Base-by-base conservation (phyloP, 768 basidiomycete species). In the Suillus variegatus region DNA sequence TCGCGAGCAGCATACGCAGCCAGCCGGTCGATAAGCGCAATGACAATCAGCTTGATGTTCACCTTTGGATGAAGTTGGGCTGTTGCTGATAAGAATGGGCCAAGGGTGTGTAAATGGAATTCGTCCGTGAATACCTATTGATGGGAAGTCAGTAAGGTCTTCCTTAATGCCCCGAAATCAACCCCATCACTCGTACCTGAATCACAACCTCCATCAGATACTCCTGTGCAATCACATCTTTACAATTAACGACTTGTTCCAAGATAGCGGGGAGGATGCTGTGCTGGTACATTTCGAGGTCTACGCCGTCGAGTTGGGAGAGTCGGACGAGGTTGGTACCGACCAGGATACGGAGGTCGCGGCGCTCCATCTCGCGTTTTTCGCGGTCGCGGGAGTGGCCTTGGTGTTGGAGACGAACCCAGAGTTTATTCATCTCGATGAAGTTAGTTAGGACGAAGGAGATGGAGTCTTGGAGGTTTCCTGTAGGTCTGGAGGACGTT, bases 121-220 rank as follows among this genome's bases (percentile, higher is more conserved):
- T 99, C 97, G 77, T 99, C 96, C 13, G 97, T 95, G 78, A 99
- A 99, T 20, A 99, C 97, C 93, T 95, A 54, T 69, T 40, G n/a
- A 16, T 38, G 56, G 41, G 38, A 25, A 25, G 47, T 52, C 13
- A 51, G 49, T 2, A 16, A 14, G 12, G 47, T 52, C 52, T 32
- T 32, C 28, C 28, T 4, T 10, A 25, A 52, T 54, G 28, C 13
- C 22, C 12, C 51, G 8, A 28, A 9, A 28, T 52, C 25, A 2
- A 52, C 12, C 38, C 13, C 38, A 40, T 7, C 22, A 22, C 13
- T 13, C 49, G 49, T 65, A 92, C 94, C 84, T 99, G 97, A 69
- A 99, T 99, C 67, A 99, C 95, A 12, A 99, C 97, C 77, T 99
- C 97, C 97, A 99, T 99, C 55, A 99, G 77, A 77, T 99, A 99